Evolutionary conservation across 129 eudicot species (phyloP), one percentile per base, ranked within the genome.

Genomic region (Rutidosis leptorrhynchoides): DNA sequence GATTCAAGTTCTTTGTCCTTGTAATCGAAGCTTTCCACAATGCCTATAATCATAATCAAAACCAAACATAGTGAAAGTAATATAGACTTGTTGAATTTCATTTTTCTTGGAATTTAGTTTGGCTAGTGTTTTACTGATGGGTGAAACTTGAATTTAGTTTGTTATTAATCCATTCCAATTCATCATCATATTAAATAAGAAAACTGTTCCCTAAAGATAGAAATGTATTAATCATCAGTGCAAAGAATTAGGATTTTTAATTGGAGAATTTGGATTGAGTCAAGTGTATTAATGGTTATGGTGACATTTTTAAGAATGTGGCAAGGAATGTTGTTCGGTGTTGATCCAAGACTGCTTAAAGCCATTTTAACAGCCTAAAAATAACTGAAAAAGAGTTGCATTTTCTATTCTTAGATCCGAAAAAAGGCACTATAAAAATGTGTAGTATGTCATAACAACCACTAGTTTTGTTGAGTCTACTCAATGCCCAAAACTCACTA

Each of bases 1-100:
- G 88, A 69, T 53, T 86, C 90, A 15, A 89, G 54, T 62, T 89
- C 95, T 55, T 66, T 69, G 69, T 89, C 96, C 4, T 83, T 77
- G 76, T 77, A 89, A 61, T 89, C 85, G 58, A 89, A 85, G 64
- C 87, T 56, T 35, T 77, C 75, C 1, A 61, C 82, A 5, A 81
- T 43, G 0, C 62, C 59, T 42, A 85, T 23, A 46, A 79, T 12
- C 54, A 85, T 23, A 46, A 79, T 12, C 54, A 85, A 70, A 16
- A 75, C 81, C 64, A 83, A 67, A 54, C 65, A 68, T 16, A 89
- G 59, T 14, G 71, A 62, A 32, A 75, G 53, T 1, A 79, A 66
- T 21, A 78, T 25, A 24, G 62, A 30, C 60, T 27, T 70, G 53
- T 49, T 82, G 65, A 55, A 67, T 67, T 78, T 69, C 80, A 75